These are phyloP conservation scores for Paramecium octaurelia DNA, from an alignment of 73 alveolate species.

Conservation along the genomic window DNA sequence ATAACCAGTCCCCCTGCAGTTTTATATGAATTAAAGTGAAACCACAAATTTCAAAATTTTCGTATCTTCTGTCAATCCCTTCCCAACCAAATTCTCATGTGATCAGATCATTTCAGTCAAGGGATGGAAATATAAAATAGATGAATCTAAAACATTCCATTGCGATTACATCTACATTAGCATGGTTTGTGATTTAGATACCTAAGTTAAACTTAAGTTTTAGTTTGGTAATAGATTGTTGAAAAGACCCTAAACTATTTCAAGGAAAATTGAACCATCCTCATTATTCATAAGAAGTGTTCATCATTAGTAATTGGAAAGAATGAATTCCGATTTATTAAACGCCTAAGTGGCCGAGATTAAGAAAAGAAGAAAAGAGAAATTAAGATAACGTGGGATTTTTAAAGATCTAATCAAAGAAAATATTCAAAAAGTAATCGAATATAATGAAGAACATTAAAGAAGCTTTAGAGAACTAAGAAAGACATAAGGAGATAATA, in stretches of 20 bases:
- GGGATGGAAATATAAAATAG: slow-evolving; percentile 49
- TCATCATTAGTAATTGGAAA: background rate
- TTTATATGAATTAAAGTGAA: background rate
- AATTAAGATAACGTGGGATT: background rate
- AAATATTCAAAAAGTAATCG: background rate
- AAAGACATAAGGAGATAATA: background rate
- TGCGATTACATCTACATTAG: background rate
- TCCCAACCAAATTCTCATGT: slow-evolving; percentile 45
- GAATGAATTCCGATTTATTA: background rate
- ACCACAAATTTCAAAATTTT: slow-evolving; percentile 25
- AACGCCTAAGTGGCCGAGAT: slow-evolving; percentile 29
- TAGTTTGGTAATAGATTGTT: background rate
- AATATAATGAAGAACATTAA: slow-evolving; percentile 2
- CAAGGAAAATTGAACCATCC: background rate
- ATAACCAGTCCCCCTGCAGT: background rate
- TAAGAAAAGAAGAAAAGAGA: slow-evolving; percentile 36
- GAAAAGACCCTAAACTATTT: background rate
- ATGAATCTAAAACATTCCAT: background rate
- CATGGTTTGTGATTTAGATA: slow-evolving; percentile 30
- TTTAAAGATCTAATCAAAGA: background rate
- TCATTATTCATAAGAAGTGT: background rate
- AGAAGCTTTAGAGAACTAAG: slow-evolving; percentile 8
- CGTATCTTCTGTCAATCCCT: slow-evolving; percentile 25
- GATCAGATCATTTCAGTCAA: slow-evolving; percentile 14
- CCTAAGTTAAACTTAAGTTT: background rate